A percentile compares a stretch with the other conserved stretches of the same genome.
Conservation (phyloP, 139 green algal species). For the Micractinium sp. region DNA sequence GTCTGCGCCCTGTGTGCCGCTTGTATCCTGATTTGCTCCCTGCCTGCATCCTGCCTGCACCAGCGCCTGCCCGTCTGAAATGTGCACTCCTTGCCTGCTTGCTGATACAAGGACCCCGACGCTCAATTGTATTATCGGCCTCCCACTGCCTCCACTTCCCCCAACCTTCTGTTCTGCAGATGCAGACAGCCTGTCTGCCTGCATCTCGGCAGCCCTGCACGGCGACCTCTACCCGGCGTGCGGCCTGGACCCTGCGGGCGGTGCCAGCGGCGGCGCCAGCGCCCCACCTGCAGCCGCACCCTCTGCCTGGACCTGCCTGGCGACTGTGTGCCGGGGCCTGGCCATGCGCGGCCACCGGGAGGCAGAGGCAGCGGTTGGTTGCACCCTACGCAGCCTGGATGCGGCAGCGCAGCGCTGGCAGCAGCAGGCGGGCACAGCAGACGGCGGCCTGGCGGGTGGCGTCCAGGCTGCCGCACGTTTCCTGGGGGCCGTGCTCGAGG, state of each 20-base stretch:
- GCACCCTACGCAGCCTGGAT: not conserved
- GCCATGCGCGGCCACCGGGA: slow-evolving; percentile 19
- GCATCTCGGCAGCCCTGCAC: not conserved
- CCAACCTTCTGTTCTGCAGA: not conserved
- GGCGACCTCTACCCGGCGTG: not conserved
- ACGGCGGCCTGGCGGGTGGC: not conserved
- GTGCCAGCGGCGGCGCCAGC: not conserved
- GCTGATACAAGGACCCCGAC: not conserved
- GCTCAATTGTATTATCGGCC: too few species aligned
- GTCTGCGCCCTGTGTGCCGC: too few species aligned
- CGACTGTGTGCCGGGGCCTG: not conserved
- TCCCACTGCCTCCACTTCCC: not conserved
- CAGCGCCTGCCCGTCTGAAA: not conserved
- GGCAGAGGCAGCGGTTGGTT: not conserved
- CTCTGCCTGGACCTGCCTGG: slow-evolving; percentile 16
- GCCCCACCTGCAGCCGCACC: not conserved
- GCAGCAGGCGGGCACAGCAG: not conserved
- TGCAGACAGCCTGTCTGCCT: not conserved
- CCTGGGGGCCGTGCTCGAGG: not conserved
- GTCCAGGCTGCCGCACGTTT: not conserved
- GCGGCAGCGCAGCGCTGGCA: slow-evolving; percentile 20
- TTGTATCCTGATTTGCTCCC: not conserved
- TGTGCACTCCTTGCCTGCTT: not conserved
- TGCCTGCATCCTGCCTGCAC: not conserved
- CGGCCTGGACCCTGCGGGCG: not conserved